A percentile compares a stretch with the other conserved stretches of the same genome.
Evolutionary conservation across 768 basidiomycete genomes (phyloP).

Genomic region (Rhodocollybia butyracea): DNA sequence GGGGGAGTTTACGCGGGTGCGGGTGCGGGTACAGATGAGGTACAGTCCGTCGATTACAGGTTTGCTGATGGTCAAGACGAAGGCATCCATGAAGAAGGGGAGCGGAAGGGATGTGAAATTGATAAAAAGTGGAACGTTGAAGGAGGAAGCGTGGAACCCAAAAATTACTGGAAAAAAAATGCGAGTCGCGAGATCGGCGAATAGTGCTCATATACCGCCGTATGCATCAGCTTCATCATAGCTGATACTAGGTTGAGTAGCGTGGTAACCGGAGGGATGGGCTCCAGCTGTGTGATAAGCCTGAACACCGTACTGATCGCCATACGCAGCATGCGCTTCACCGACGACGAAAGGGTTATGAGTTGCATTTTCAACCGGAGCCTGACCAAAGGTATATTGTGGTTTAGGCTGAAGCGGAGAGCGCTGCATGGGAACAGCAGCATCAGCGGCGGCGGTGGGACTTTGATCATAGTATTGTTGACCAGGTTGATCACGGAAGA

Average conservation of each 20-base stretch:
- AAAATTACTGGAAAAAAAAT: background rate
- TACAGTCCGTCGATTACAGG: too few species aligned
- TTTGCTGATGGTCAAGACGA: too few species aligned
- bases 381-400: slow-evolving; percentile 8
- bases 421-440: slow-evolving; percentile 2
- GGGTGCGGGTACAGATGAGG: too few species aligned
- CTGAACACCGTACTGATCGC: background rate
- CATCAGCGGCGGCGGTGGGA: background rate
- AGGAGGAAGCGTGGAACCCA: background rate
- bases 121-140: background rate
- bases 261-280: background rate
- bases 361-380: background rate
- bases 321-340: background rate
- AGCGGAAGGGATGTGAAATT: background rate
- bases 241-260: background rate
- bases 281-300: background rate
- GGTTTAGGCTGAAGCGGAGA: slow-evolving; percentile 5
- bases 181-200: background rate
- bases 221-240: slow-evolving; percentile 3
- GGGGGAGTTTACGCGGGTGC: too few species aligned
- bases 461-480: slow-evolving; percentile 3
- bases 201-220: slow-evolving; percentile 2
- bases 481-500: background rate
- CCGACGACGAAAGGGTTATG: background rate
- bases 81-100: background rate